phyloP scores from a whole-genome alignment of 2,329 filamentous ascomycete genomes.

The Aspergillus sp. region DNA sequence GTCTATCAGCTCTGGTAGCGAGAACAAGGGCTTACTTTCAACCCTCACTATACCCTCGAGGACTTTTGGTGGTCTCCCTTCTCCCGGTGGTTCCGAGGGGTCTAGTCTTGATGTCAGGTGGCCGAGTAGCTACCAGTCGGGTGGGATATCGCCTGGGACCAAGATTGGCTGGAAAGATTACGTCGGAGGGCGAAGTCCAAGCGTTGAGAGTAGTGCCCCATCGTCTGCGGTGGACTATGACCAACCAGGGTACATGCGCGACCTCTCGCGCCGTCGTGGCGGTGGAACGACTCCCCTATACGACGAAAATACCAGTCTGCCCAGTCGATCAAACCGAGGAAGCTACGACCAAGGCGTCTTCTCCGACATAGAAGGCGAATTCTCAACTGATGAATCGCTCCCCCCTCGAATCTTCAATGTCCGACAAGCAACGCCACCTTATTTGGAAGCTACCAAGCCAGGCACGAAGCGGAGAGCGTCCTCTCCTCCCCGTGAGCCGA shows the following conservation, averaged over 20 bases:
- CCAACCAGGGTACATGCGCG: slow-evolving; percentile 36
- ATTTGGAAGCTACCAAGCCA: slow-evolving; percentile 46
- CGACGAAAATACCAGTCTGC: slow-evolving; percentile 54
- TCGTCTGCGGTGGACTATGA: slow-evolving; percentile 46
- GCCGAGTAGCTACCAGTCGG: slow-evolving; percentile 44
- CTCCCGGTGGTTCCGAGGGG: slow-evolving; percentile 34
- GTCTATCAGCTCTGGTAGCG: slow-evolving; percentile 35
- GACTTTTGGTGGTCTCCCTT: slow-evolving; percentile 33
- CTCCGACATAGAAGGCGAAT: slow-evolving; percentile 49
- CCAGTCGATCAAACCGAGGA: slow-evolving; percentile 57
- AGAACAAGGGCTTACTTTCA: slow-evolving; percentile 32
- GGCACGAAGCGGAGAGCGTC: slow-evolving; percentile 67
- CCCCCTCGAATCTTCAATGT: slow-evolving; percentile 40
- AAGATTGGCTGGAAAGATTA: slow-evolving; percentile 45
- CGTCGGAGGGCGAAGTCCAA: slow-evolving; percentile 45
- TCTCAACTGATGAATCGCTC: slow-evolving; percentile 40
- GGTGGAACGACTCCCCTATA: slow-evolving; percentile 49
- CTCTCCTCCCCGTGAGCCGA: slow-evolving; percentile 60
- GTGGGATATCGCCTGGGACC: slow-evolving; percentile 44
- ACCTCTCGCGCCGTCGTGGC: slow-evolving; percentile 46
- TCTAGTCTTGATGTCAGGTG: slow-evolving; percentile 40
- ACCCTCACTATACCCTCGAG: slow-evolving; percentile 38
- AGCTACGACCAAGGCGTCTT: slow-evolving; percentile 65
- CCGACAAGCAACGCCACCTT: slow-evolving; percentile 42
- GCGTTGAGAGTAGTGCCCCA: slow-evolving; percentile 44